Base-by-base conservation (phyloP, 805 yeast genomes). In the Zygosaccharomyces siamensis region DNA sequence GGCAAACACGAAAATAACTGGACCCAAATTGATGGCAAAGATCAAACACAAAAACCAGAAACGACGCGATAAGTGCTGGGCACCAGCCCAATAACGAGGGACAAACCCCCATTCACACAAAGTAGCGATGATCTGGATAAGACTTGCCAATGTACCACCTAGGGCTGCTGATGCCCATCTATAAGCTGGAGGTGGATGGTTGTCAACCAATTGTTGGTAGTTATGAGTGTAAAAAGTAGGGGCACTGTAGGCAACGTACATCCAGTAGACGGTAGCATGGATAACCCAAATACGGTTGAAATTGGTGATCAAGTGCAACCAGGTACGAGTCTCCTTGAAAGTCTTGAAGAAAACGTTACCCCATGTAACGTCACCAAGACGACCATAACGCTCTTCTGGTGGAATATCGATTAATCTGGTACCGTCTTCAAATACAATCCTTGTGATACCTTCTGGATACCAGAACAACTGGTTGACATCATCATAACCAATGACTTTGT, bases 81-180 rank as follows among this genome's bases (percentile, higher is more conserved):
- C 97, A 72, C 99, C 99, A 31, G 98, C 95, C 98, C 98, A 93
- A 60, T 84, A 81, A 72, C 98, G 84, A 58, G 99, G 99, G 53
- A 93, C 98, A 63, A 89, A 93, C 67, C 83, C 75, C 96, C 96
- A 92, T 72, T 93, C 99, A 63, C 86, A 80, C 32, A 89, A 50
- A 26, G 98, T 90, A 44, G 99, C 99, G 50, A 79, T 58, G 51
- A 93, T 77, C 72, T 93, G 96, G 62, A 93, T 80, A 43, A 79
- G 66, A 52, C 83, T 72, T 46, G 97, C 98, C 60, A 92, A 76
- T 44, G 86, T 71, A 77, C 99, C 99, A 72, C 92, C 98, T 60
- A 90, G 74, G 46, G 96, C 96, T 56, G 84, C 84, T 35, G 95
- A 76, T 52, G 98, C 90, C 97, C 97, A 95, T 66, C 85, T 75